Percentiles rank a stretch among this genome's conserved stretches.
Evolutionary conservation across 768 basidiomycete species (phyloP).

Genomic region (Antrodiella citrinella): DNA sequence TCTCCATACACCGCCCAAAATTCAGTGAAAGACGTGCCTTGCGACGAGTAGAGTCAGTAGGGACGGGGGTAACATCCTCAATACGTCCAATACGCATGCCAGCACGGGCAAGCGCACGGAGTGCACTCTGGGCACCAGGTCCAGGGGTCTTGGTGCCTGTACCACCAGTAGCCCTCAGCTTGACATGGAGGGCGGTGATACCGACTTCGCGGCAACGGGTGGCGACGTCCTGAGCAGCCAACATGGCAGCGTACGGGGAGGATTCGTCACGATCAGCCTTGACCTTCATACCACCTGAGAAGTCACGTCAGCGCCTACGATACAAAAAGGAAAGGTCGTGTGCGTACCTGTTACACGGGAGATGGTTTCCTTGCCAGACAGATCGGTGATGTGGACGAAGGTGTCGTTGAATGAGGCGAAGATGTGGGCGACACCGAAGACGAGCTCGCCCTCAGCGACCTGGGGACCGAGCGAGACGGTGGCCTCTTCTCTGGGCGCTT

Average conservation of each 20-base stretch:
- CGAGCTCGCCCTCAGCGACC: slow-evolving; percentile 92
- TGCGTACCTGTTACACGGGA: slow-evolving; percentile 88
- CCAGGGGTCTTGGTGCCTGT: slow-evolving; percentile 99
- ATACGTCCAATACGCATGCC: slow-evolving; percentile 98
- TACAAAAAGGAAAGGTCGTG: slow-evolving; percentile 3
- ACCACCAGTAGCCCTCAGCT: slow-evolving; percentile 96
- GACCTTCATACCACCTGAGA: slow-evolving; percentile 95
- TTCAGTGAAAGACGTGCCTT: slow-evolving; percentile 51
- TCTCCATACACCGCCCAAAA: not conserved
- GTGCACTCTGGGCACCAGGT: slow-evolving; percentile 95
- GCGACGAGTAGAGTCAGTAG: slow-evolving; percentile 93
- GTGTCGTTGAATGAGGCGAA: slow-evolving; percentile 99
- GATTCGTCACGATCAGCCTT: slow-evolving; percentile 99
- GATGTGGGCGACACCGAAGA: slow-evolving; percentile 98
- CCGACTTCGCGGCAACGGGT: slow-evolving; percentile 96
- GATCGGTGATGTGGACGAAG: slow-evolving; percentile 98
- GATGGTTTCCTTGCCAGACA: slow-evolving; percentile 98
- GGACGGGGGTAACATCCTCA: slow-evolving; percentile 96
- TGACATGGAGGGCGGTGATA: slow-evolving; percentile 97
- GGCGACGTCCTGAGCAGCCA: slow-evolving; percentile 97
- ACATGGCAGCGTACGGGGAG: slow-evolving; percentile 94
- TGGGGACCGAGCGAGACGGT: slow-evolving; percentile 92
- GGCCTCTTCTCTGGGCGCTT: slow-evolving; percentile 70
- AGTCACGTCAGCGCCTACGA: not conserved
- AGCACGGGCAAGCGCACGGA: slow-evolving; percentile 95